Conservation (phyloP, 1,284 basidiomycete species). For the Austroboletus novae-zelandiae region DNA sequence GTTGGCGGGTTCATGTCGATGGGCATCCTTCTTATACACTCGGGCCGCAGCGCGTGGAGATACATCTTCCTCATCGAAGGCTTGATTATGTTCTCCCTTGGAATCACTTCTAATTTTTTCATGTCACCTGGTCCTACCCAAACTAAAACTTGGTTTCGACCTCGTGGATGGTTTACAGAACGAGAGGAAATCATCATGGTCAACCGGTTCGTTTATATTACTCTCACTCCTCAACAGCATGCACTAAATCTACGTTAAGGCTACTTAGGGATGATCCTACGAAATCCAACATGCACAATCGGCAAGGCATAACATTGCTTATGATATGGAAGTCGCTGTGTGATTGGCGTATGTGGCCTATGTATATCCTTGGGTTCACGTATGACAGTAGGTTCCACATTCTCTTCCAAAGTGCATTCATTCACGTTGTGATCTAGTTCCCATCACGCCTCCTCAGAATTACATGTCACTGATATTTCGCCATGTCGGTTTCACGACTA, state of each 20-base stretch:
- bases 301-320: slow-evolving; percentile 47
- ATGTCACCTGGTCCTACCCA: slow-evolving; percentile 71
- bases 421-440: slow-evolving; percentile 32
- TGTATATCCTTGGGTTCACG: slow-evolving; percentile 47
- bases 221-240: background rate
- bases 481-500: slow-evolving; percentile 51
- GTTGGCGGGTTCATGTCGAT: slow-evolving; percentile 62
- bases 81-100: slow-evolving; percentile 51
- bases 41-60: slow-evolving; percentile 58
- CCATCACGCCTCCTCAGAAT: slow-evolving; percentile 44
- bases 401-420: background rate
- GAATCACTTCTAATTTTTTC: slow-evolving; percentile 57
- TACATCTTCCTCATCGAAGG: slow-evolving; percentile 61
- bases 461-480: slow-evolving; percentile 55
- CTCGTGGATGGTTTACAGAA: slow-evolving; percentile 53
- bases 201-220: slow-evolving; percentile 38
- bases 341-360: slow-evolving; percentile 57
- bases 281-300: slow-evolving; percentile 65
- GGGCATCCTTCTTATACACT: slow-evolving; percentile 59
- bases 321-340: slow-evolving; percentile 47
- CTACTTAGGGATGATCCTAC: slow-evolving; percentile 58
- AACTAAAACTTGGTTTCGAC: slow-evolving; percentile 61
- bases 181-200: slow-evolving; percentile 58
- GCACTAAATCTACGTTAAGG: slow-evolving; percentile 19
- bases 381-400: slow-evolving; percentile 38